Evolutionary conservation across 441 rosid species (phyloP), one percentile per base, ranked within the genome.

Genomic region (Capsella rubella): DNA sequence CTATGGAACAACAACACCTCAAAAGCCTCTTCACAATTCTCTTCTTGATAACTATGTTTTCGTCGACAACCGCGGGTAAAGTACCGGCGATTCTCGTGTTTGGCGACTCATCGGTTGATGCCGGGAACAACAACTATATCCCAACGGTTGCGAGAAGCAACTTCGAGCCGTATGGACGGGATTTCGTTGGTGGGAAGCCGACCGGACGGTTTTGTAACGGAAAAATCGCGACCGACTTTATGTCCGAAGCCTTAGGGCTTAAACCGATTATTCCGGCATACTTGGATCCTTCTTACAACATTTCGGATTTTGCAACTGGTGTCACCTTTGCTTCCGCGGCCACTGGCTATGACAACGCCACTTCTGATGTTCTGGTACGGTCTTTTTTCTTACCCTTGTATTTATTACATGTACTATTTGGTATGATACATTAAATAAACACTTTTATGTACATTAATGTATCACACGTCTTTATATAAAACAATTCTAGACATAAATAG

Each of bases 251-350:
- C 3, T 64, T 88, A 5, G 84, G 86, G 46, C 73, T 88, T 60
- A 88, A 86, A 65, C 78, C 79, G 0, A 52, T 64, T 1, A 64
- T 88, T 40, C 93, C 93, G 0, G 89, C 93, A 0, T 86, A 83
- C 74, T 78, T 88, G 78, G 90, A 88, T 79, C 84, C 90, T 8
- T 79, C 81, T 6, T 85, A 81, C 46, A 79, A 65, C 40, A 84
- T 88, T 3, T 80, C 89, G 1, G 89, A 85, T 73, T 85, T 88
- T 43, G 89, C 87, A 51, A 85, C 87, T 0, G 90, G 93, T 15
- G 93, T 86, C 18, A 81, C 87, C 29, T 88, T 88, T 61, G 93
- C 90, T 35, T 88, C 93, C 6, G 90, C 93, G n/a, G 93, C 80
- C 14, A 78, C 87, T 1, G 90, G 93, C n/a, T 88, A 86, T 39